Conservation (phyloP, 2,329 filamentous ascomycete genomes). For the Fusarium robinianum region DNA sequence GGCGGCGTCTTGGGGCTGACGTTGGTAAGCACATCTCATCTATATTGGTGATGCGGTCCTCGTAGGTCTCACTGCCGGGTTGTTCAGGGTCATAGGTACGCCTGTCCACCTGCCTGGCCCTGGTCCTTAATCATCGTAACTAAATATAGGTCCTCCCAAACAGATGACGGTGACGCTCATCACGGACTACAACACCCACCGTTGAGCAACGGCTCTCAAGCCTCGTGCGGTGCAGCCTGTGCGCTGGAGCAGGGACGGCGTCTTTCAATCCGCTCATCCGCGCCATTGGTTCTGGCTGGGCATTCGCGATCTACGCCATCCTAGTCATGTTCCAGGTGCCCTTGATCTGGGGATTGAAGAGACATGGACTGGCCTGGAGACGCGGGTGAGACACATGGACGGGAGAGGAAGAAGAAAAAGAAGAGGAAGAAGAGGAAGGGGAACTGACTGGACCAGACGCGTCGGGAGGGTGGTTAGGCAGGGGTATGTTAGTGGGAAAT, state of each 20-base stretch:
- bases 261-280: conserved; percentile 31
- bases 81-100: conserved; percentile 6
- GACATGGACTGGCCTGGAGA: background rate
- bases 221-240: conserved; percentile 32
- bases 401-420: background rate
- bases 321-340: conserved; percentile 15
- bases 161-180: conserved; percentile 25
- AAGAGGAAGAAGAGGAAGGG: conserved; percentile 8
- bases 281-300: conserved; percentile 24
- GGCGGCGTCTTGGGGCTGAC: background rate
- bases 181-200: conserved; percentile 33
- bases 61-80: background rate
- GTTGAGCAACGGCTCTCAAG: conserved; percentile 36
- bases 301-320: conserved; percentile 28
- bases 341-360: conserved; percentile 13
- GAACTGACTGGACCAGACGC: background rate
- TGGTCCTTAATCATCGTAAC: no score
- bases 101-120: no score
- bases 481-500: background rate
- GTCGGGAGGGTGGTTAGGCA: conserved; percentile 9
- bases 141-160: no score
- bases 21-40: conserved; percentile 5
- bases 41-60: conserved; percentile 3
- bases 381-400: background rate
- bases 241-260: conserved; percentile 30